These are phyloP conservation scores for Bolboschoenus planiculmis DNA, from an alignment of 176 grass and related monocot species.

Conservation along the genomic window DNA sequence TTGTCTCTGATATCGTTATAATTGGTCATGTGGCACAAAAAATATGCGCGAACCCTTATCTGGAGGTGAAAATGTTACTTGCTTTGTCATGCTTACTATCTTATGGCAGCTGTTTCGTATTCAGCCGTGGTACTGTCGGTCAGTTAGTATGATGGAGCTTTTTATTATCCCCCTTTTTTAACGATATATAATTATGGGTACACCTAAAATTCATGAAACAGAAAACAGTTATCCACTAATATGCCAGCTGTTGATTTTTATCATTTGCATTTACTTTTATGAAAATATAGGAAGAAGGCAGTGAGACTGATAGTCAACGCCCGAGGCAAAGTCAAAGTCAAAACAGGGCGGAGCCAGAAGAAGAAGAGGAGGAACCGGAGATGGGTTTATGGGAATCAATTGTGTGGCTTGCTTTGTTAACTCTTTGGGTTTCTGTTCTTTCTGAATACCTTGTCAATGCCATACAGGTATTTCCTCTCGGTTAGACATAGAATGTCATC, in stretches of 20 bases:
- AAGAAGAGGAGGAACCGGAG: constrained; percentile 47
- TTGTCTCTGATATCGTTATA: neutral
- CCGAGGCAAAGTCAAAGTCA: neutral
- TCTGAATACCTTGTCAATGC: constrained; percentile 82
- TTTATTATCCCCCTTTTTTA: no score
- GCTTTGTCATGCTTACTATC: neutral
- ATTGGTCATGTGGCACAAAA: neutral
- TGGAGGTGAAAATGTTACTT: neutral
- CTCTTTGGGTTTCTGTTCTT: constrained; percentile 51
- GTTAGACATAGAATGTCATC: neutral
- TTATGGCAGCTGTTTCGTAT: neutral
- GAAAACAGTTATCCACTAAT: no score
- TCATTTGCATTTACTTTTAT: neutral
- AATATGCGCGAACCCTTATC: neutral
- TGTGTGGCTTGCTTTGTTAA: constrained; percentile 68
- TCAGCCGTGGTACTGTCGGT: neutral
- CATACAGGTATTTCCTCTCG: constrained; percentile 57
- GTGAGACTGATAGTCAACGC: constrained; percentile 26
- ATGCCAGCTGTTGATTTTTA: no score
- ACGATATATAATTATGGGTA: no score
- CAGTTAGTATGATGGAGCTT: neutral
- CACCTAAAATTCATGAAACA: no score
- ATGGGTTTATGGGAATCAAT: constrained; percentile 72
- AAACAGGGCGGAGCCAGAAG: neutral
- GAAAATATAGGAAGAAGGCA: constrained; percentile 42